Conservation (phyloP, 2,329 filamentous ascomycete genomes). For the Clonostachys sp. region DNA sequence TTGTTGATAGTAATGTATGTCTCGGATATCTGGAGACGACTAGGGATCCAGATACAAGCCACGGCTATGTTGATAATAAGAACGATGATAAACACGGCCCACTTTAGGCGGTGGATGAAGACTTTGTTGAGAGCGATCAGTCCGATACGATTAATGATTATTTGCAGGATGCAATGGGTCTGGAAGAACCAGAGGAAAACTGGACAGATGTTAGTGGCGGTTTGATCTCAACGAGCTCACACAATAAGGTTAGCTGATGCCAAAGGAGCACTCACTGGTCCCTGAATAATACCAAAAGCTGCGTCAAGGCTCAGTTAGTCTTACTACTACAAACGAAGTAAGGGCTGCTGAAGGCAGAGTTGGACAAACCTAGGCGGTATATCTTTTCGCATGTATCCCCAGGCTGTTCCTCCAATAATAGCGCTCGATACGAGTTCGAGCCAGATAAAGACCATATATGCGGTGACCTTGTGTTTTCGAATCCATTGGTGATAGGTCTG, state of each 20-base stretch:
- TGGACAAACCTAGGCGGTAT: constrained; percentile 17
- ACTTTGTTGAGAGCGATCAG: constrained; percentile 33
- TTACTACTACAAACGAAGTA: constrained; percentile 1
- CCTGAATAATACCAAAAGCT: no score
- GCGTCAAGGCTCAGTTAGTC: no score
- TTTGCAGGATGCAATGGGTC: constrained; percentile 38
- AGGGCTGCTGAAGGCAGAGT: constrained; percentile 10
- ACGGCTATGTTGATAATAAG: constrained; percentile 41
- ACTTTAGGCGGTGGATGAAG: constrained; percentile 32
- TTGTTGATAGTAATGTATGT: constrained; percentile 35
- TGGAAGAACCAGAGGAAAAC: constrained; percentile 23
- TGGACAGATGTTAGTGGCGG: constrained; percentile 1
- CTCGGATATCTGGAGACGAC: constrained; percentile 30
- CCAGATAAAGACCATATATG: constrained; percentile 35
- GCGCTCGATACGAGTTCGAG: constrained; percentile 25
- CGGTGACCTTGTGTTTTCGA: constrained; percentile 21
- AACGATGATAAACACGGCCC: constrained; percentile 32
- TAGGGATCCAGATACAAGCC: constrained; percentile 45
- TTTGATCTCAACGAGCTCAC: background rate
- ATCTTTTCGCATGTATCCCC: constrained; percentile 21
- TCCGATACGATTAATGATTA: constrained; percentile 45
- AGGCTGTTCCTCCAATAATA: constrained; percentile 25
- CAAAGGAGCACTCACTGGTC: no score
- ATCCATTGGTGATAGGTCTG: constrained; percentile 24
- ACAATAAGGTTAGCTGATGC: background rate